Conservation (phyloP, 768 basidiomycete genomes). For the Lentinula sp. region DNA sequence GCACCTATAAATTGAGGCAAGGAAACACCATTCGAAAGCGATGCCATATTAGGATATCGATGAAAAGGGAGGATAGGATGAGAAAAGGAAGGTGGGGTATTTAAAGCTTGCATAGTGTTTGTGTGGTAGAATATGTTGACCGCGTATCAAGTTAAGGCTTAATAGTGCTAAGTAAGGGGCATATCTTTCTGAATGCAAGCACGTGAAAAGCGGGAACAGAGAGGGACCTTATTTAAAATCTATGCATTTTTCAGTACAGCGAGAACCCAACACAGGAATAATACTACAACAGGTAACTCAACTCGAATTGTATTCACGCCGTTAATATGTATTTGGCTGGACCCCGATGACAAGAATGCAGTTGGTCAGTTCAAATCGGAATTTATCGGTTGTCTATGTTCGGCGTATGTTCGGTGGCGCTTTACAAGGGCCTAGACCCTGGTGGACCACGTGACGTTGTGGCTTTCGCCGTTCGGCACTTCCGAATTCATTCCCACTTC, state of each 20-base stretch:
- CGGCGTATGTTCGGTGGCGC: background rate
- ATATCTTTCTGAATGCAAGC: background rate
- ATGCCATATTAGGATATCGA: background rate
- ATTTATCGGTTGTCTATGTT: too few relatives aligned
- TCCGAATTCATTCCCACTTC: background rate
- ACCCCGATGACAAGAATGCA: too few relatives aligned
- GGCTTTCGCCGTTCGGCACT: background rate
- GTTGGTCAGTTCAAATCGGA: too few relatives aligned
- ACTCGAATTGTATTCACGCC: background rate
- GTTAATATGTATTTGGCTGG: background rate
- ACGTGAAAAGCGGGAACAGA: background rate
- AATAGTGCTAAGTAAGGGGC: background rate
- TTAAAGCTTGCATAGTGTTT: constrained; percentile 1
- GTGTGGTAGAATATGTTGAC: background rate
- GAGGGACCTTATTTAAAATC: too few relatives aligned
- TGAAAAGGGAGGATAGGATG: background rate
- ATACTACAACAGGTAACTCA: too few relatives aligned
- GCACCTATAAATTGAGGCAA: constrained; percentile 60
- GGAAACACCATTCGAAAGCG: constrained; percentile 6
- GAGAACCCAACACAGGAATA: too few relatives aligned
- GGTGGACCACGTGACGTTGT: too few relatives aligned
- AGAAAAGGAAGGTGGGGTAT: constrained; percentile 2
- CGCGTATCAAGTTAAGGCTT: background rate
- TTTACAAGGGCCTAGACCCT: background rate
- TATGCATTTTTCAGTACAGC: background rate